Base-by-base conservation (phyloP, 2,329 filamentous ascomycete genomes). In the Aspergillus eucalypticola region DNA sequence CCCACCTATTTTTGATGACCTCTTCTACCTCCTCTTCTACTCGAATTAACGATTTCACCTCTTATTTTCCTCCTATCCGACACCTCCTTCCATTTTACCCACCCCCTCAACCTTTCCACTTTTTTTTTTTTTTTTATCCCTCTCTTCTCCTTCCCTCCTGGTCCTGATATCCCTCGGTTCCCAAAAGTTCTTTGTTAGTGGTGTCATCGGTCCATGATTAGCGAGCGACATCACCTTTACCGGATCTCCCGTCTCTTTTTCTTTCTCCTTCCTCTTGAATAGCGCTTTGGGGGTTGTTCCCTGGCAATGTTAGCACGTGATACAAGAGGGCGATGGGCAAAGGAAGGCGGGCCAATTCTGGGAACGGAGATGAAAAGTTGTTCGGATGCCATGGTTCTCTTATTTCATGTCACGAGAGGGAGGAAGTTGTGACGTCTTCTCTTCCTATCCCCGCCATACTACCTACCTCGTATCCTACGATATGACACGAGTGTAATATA, bases 141-240 rank as follows among this genome's bases (percentile, higher is more conserved):
- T 68, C 67, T 70, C 62, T 63, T 64, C 65, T 60, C 46, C 66
- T 59, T 64, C 67, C 66, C 64, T 67, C 69, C 66, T 69, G 71
- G 71, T 72, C 72, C 72, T 76, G 74, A 76, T 77, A 76, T 76
- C 75, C 75, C 73, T 74, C 69, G 70, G 69, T 74, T 76, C 71
- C 73, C 60, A 75, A 76, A 76, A 74, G 71, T 75, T 63, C 72
- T 71, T 68, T 69, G 67, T 69, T 74, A 71, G 72, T 69, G 70
- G 69, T 70, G 67, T 64, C 66, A 72, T 67, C 68, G 66, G 64
- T 57, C 66, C 67, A 64, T 72, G 66, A 70, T 67, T 68, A 72
- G 69, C 68, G 69, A 73, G 71, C 67, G 68, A 72, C 68, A 69
- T 71, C 65, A 64, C 60, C 63, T 63, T 67, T 67, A 51, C 46